phyloP scores from a whole-genome alignment of 371 early-diverging fungal genomes.

The Rhizopus arrhizus region DNA sequence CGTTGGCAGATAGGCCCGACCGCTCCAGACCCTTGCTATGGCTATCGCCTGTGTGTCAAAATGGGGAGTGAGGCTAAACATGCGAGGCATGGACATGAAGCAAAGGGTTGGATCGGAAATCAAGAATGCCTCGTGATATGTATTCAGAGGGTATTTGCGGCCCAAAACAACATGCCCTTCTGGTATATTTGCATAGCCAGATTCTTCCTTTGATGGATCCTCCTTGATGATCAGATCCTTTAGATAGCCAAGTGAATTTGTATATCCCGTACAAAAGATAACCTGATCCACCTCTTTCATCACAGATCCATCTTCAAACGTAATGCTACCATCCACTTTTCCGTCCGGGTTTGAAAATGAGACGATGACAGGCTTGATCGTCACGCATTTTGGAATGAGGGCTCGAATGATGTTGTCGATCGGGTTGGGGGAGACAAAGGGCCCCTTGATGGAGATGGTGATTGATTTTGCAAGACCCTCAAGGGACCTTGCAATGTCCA shows the following conservation, averaged over 20 bases:
- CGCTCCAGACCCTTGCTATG: conserved; percentile 44
- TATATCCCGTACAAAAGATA: conserved; percentile 69
- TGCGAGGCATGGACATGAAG: conserved; percentile 34
- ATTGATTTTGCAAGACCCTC: conserved; percentile 33
- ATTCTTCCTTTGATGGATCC: background rate
- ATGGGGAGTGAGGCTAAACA: conserved; percentile 18
- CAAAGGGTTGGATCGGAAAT: conserved; percentile 40
- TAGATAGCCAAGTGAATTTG: conserved; percentile 53
- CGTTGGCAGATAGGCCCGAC: conserved; percentile 32
- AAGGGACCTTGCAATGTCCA: conserved; percentile 38
- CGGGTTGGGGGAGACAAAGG: conserved; percentile 12
- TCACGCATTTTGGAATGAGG: conserved; percentile 22
- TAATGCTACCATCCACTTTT: conserved; percentile 31
- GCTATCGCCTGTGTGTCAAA: conserved; percentile 42
- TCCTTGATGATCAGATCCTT: conserved; percentile 29
- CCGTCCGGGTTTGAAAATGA: conserved; percentile 32
- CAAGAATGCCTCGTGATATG: conserved; percentile 37
- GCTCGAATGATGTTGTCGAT: conserved; percentile 29
- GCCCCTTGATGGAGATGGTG: conserved; percentile 35
- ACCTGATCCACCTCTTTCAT: conserved; percentile 59
- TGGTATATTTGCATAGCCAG: conserved; percentile 12
- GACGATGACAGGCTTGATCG: conserved; percentile 22
- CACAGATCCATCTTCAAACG: conserved; percentile 62
- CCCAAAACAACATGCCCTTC: conserved; percentile 17
- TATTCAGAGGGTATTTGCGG: conserved; percentile 25